Base-by-base conservation (phyloP, 2,329 filamentous ascomycete genomes). In the Botrytis cinerea region DNA sequence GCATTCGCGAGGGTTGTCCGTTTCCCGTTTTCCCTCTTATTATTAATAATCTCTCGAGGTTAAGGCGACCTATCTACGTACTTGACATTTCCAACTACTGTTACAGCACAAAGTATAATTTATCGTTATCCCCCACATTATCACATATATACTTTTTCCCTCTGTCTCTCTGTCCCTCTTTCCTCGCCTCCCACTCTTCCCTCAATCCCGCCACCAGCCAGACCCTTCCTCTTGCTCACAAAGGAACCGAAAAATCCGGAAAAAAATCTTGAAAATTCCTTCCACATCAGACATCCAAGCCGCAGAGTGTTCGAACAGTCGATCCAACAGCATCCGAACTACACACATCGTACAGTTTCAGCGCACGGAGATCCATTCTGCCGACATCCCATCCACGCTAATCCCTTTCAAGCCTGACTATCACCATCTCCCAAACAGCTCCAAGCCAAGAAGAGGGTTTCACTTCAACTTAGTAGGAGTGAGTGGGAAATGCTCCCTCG, bases 371-470 rank as follows among this genome's bases (percentile, higher is more conserved):
- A 43, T 67, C 28, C 12, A 54, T n/a, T 46, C 48, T 66, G 28
- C 60, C 70, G 70, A 54, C 5, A 45, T 46, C 46, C 18, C n/a
- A 28, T 35, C 18, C 35, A 54, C 70, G 38, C 70, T 67, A 66
- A 43, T 60, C 54, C 35, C 9, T 9, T 43, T 48, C 16, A 28
- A 57, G n/a, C 57, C 32, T 68, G 48, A 32, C 25, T 45, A 46
- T 40, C 14, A 4, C 28, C 54, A 35, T 68, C 48, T 68, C 38
- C 38, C 57, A 57, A 68, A 68, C 66, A 68, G 35, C 25, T 68
- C 48, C 48, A 38, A 57, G 66, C 48, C 48, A 68, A 68, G 48
- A 40, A 57, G 61, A 57, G 40, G 35, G 69, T 71, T 71, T 64
- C 69, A 71, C 54, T 38, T 64, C 43, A 54, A 40, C 32, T 68